phyloP scores from a whole-genome alignment of 352 stramenopile species.

The Phytophthora vignae region DNA sequence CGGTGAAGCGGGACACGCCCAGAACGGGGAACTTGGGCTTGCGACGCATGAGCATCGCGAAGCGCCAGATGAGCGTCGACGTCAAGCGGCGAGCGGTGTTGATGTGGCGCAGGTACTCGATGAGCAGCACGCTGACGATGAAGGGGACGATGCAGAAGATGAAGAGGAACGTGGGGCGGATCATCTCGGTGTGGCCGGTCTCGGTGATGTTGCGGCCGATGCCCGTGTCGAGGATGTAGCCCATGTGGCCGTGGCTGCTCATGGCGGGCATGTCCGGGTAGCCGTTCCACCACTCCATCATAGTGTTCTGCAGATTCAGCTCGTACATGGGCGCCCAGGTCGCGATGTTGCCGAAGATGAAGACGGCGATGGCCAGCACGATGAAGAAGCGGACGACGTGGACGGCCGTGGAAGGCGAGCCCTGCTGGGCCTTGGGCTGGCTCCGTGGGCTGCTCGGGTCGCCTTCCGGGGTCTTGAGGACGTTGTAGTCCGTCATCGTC shows the following conservation, averaged over 20 bases:
- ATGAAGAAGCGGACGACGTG: constrained; percentile 47
- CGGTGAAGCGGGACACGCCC: constrained; percentile 53
- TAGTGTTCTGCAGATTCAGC: constrained; percentile 57
- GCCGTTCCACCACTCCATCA: constrained; percentile 69
- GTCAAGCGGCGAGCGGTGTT: constrained; percentile 48
- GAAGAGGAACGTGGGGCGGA: constrained; percentile 70
- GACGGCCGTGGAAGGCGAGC: constrained; percentile 22
- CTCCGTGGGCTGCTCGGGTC: constrained; percentile 14
- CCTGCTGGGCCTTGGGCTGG: background rate
- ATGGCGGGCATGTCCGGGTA: constrained; percentile 49
- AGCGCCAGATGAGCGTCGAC: constrained; percentile 44
- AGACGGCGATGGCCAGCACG: constrained; percentile 44
- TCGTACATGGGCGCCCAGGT: constrained; percentile 65
- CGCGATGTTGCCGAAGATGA: constrained; percentile 73
- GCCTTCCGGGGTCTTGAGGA: constrained; percentile 40
- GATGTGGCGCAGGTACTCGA: constrained; percentile 60
- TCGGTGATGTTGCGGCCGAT: constrained; percentile 59
- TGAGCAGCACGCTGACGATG: constrained; percentile 56
- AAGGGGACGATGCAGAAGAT: constrained; percentile 75
- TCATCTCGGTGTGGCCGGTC: constrained; percentile 72
- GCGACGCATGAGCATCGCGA: constrained; percentile 57
- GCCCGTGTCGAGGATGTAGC: constrained; percentile 57
- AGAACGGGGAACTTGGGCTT: constrained; percentile 53
- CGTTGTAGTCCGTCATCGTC: constrained; percentile 39
- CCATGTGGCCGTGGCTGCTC: constrained; percentile 42